Base-by-base conservation (phyloP, 768 basidiomycete genomes). In the Mycena belliarum region DNA sequence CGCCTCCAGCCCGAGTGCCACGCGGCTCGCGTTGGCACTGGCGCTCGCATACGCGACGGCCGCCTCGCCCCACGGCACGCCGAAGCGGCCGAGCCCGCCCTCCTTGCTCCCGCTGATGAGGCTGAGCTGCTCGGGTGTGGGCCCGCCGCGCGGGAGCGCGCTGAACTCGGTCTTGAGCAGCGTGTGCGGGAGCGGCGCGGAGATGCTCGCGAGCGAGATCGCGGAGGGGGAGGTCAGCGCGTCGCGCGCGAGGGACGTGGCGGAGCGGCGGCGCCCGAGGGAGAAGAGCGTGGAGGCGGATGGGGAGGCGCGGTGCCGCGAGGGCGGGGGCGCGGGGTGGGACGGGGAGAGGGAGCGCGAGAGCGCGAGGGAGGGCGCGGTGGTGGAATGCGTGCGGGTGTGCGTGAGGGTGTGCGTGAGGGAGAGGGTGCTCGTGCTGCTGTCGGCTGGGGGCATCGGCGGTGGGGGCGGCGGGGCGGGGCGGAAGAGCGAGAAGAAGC, bases 101-200 rank as follows among this genome's bases (percentile, higher is more conserved):
- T 91, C 88, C 43, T 86, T 72, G 1, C 82, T 85, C 37, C 62
- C 62, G 41, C 86, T 83, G 53, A 93, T 87, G 53, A 91, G 74
- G 67, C 80, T 86, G 57, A 93, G 70, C 59, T 83, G 82, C 53
- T 83, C 81, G 0, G 86, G 79, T 8, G 87, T 88, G 4, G 83
- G 83, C 0, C 87, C 87, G 9, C 76, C 63, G 63, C 78, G 79
- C 1, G 88, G 88, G 63, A 84, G 89, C 4, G 55, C 50, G 18
- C 80, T 80, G 60, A 91, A 88, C 67, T 87, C 86, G 2, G 90
- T 86, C 23, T 87, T 84, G 21, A 81, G 75, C 25, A 81, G 74
- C 12, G 91, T 93, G 68, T 93, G 88, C 7, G 85, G 79, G 10
- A 93, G 80, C 8, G 91, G 91, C 6, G 88, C 67, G 6, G 89